Evolutionary conservation across 331 rosid species (phyloP).

Genomic region (Cydonia oblonga): DNA sequence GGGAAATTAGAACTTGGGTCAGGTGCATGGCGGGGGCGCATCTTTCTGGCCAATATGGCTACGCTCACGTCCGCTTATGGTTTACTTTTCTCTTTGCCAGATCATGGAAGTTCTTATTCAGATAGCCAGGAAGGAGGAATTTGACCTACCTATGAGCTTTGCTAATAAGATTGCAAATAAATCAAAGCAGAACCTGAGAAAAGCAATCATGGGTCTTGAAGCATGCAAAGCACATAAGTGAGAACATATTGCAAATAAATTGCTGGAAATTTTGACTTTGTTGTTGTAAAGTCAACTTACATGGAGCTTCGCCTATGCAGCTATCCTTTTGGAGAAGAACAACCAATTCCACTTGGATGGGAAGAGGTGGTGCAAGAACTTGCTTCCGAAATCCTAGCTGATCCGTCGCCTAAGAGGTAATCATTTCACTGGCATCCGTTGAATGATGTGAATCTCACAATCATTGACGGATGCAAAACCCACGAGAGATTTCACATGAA

Average conservation of each 20-base stretch:
- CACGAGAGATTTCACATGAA: neutral
- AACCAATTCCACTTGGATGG: conserved; percentile 80
- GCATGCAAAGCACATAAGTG: conserved; percentile 87
- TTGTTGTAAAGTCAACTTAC: conserved; percentile 5
- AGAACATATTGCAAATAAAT: neutral
- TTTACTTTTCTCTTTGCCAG: conserved; percentile 17
- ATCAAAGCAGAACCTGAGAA: conserved; percentile 69
- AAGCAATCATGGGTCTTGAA: conserved; percentile 88
- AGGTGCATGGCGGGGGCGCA: too few relatives aligned
- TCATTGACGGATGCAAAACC: neutral
- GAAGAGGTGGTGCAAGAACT: conserved; percentile 56
- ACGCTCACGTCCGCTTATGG: too few relatives aligned
- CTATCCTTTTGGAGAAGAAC: conserved; percentile 80
- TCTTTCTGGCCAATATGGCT: too few relatives aligned
- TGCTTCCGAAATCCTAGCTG: conserved; percentile 56
- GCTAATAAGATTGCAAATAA: conserved; percentile 64
- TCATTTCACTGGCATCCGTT: neutral
- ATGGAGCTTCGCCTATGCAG: conserved; percentile 24
- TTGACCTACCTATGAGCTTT: conserved; percentile 57
- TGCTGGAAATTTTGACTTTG: neutral
- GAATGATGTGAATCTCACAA: neutral
- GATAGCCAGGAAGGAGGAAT: conserved; percentile 55
- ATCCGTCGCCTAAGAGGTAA: conserved; percentile 60
- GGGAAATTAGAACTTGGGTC: too few relatives aligned
- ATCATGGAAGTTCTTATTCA: conserved; percentile 61